Evolutionary conservation across 2,329 filamentous ascomycete species (phyloP).

Genomic region (Colletotrichum limetticola): DNA sequence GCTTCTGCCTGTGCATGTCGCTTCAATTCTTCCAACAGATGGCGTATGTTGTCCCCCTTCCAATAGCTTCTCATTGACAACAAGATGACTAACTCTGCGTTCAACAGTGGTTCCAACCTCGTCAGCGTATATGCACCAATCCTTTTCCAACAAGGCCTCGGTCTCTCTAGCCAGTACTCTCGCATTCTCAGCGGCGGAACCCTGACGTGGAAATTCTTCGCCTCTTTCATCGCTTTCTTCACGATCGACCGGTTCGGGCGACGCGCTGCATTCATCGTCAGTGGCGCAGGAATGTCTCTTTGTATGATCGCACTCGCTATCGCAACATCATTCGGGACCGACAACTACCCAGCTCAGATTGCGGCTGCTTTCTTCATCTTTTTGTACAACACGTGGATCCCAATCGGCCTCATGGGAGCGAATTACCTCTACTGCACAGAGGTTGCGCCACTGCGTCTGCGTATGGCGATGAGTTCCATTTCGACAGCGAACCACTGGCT

Average conservation of each 20-base stretch:
- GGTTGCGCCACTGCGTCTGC: constrained; percentile 61
- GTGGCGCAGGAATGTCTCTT: constrained; percentile 60
- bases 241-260: constrained; percentile 62
- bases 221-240: constrained; percentile 60
- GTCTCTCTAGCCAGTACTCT: constrained; percentile 48
- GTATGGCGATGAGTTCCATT: constrained; percentile 65
- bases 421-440: constrained; percentile 71
- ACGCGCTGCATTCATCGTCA: constrained; percentile 62
- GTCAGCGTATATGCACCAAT: constrained; percentile 59
- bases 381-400: constrained; percentile 69
- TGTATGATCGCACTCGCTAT: constrained; percentile 66
- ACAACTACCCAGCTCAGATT: constrained; percentile 59
- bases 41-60: constrained; percentile 24
- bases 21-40: constrained; percentile 45
- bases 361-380: constrained; percentile 66
- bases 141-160: constrained; percentile 52
- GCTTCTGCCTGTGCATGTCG: constrained; percentile 46
- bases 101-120: constrained; percentile 54
- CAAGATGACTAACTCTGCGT: background rate
- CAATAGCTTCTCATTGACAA: background rate
- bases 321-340: constrained; percentile 57
- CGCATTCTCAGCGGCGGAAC: constrained; percentile 57
- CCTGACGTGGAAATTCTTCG: constrained; percentile 66
- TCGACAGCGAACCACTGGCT: constrained; percentile 65
- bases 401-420: constrained; percentile 67